Evolutionary conservation across 176 grass and related monocot species (phyloP).

Genomic region (Oryza punctata): DNA sequence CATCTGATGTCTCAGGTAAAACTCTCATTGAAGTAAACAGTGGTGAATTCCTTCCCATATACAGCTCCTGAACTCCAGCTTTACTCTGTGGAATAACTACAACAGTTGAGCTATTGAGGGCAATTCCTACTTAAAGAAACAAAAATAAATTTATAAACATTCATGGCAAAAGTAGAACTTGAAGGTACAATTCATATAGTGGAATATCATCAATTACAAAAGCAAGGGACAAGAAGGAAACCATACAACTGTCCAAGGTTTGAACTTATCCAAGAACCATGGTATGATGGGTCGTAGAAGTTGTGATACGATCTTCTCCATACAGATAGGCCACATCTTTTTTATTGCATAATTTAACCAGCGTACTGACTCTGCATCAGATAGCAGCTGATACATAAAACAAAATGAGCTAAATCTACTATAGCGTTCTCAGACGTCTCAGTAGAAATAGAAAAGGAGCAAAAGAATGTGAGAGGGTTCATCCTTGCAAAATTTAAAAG

Average conservation of each 20-base stretch:
- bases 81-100: constrained; percentile 66
- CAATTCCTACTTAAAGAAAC: constrained; percentile 9
- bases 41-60: constrained; percentile 94
- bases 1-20: constrained; percentile 80
- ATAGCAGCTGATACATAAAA: constrained; percentile 79
- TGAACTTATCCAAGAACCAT: constrained; percentile 97
- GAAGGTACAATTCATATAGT: not conserved
- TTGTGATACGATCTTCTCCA: constrained; percentile 89
- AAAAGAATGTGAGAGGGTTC: not conserved
- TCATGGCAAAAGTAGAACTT: constrained; percentile 21
- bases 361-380: constrained; percentile 83
- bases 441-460: constrained; percentile 24
- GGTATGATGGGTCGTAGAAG: constrained; percentile 88
- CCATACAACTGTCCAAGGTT: constrained; percentile 89
- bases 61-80: constrained; percentile 81
- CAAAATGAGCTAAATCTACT: constrained; percentile 28
- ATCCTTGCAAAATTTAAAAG: constrained; percentile 18
- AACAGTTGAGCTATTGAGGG: constrained; percentile 26
- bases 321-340: constrained; percentile 97
- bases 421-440: not conserved
- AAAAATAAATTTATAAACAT: constrained; percentile 16
- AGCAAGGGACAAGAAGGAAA: constrained; percentile 32
- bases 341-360: constrained; percentile 91
- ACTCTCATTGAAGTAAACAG: constrained; percentile 81
- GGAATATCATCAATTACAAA: constrained; percentile 10